Percentiles rank a stretch among this genome's conserved stretches.
These are phyloP conservation scores for Hansenula sp. DNA, from an alignment of 1,139 yeast genomes.

Conservation along the genomic window DNA sequence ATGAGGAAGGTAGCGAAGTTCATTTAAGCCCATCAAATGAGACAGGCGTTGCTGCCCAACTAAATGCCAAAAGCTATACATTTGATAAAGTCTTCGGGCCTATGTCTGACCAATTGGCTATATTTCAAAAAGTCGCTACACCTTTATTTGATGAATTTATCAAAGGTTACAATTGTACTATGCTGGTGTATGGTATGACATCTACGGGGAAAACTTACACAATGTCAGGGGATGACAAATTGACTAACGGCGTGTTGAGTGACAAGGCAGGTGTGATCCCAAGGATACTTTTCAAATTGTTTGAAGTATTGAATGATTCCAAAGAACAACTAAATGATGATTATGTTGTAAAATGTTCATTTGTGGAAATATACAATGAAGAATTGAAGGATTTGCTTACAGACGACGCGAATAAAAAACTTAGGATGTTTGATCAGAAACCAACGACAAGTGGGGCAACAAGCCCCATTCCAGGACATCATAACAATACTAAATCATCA, in stretches of 20 bases:
- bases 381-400: constrained; percentile 61
- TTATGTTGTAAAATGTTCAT: constrained; percentile 62
- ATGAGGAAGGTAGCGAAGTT: constrained; percentile 28
- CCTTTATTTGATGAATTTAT: constrained; percentile 66
- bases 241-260: constrained; percentile 56
- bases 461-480: constrained; percentile 4
- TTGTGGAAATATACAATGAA: constrained; percentile 72
- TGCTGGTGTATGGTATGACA: constrained; percentile 3
- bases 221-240: constrained; percentile 59
- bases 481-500: constrained; percentile 11
- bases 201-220: constrained; percentile 23
- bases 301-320: constrained; percentile 35
- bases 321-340: constrained; percentile 31
- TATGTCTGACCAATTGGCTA: constrained; percentile 54
- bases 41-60: constrained; percentile 20
- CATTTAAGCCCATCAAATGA: constrained; percentile 27
- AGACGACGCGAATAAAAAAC: constrained; percentile 35
- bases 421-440: constrained; percentile 51
- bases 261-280: constrained; percentile 70
- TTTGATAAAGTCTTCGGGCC: constrained; percentile 77
- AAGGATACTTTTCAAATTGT: constrained; percentile 53
- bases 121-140: constrained; percentile 60
- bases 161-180: constrained; percentile 49
- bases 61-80: constrained; percentile 47
- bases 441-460: constrained; percentile 11